A percentile compares a stretch with the other conserved stretches of the same genome.
These are phyloP conservation scores for Flaveria trinervia DNA, from an alignment of 129 eudicot genomes.

Conservation along the genomic window DNA sequence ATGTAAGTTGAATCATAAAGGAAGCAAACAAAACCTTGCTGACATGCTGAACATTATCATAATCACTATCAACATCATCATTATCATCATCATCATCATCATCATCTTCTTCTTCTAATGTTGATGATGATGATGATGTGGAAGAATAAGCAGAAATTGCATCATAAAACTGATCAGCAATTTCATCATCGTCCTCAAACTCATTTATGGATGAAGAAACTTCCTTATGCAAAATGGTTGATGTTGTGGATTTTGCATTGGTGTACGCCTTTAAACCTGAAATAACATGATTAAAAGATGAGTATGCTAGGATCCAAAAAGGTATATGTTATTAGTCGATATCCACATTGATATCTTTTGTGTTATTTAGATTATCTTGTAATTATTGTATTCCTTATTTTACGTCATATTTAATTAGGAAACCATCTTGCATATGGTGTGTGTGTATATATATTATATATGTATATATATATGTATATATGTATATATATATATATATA, in stretches of 20 bases:
- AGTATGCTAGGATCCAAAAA: background rate
- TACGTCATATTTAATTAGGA: no score
- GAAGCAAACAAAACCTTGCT: conserved; percentile 47
- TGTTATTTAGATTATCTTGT: no score
- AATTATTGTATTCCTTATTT: no score
- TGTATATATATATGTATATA: no score
- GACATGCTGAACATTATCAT: conserved; percentile 30
- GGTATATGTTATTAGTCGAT: background rate
- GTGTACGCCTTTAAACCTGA: conserved; percentile 84
- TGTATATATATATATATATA: no score
- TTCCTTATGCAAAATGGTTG: conserved; percentile 46
- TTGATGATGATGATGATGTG: conserved; percentile 13
- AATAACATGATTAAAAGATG: background rate
- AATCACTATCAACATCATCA: conserved; percentile 62
- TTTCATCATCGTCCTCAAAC: conserved; percentile 52
- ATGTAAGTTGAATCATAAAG: background rate
- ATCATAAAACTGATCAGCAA: conserved; percentile 75
- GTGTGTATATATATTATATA: no score
- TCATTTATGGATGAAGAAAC: conserved; percentile 49
- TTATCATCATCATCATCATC: conserved; percentile 45
- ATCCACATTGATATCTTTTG: no score
- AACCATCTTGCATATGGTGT: no score
- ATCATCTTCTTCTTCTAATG: conserved; percentile 36
- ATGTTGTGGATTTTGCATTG: conserved; percentile 44
- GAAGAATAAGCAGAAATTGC: conserved; percentile 73